These are phyloP conservation scores for Diaporthe sp. DNA, from an alignment of 2,329 filamentous ascomycete species.

Conservation along the genomic window DNA sequence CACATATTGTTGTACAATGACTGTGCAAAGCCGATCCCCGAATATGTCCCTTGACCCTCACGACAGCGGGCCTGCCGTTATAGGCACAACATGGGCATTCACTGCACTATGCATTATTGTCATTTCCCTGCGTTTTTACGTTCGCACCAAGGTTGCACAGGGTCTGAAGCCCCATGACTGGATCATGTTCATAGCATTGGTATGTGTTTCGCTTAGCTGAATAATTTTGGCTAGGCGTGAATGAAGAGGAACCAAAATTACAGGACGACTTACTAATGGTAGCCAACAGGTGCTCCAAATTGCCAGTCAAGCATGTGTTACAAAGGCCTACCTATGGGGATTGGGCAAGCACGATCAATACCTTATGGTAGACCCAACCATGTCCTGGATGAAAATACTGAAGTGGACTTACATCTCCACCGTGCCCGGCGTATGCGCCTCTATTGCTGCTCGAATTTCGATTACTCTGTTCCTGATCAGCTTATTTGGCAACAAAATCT, in stretches of 20 bases:
- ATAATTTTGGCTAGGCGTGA: background rate
- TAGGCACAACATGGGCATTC: background rate
- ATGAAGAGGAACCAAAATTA: background rate
- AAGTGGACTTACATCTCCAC: background rate
- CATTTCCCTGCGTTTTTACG: background rate
- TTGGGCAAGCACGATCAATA: constrained; percentile 39
- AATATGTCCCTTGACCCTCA: background rate
- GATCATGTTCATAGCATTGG: background rate
- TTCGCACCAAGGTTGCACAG: background rate
- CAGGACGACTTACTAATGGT: background rate
- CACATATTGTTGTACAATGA: background rate
- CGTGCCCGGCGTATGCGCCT: background rate
- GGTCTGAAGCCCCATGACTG: background rate
- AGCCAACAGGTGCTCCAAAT: background rate
- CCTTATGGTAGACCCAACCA: constrained; percentile 21
- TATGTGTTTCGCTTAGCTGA: background rate
- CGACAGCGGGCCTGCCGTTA: background rate
- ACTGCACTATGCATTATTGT: background rate
- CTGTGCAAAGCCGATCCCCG: too few relatives aligned
- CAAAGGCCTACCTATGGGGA: constrained; percentile 10
- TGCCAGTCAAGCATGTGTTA: background rate
- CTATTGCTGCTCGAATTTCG: background rate
- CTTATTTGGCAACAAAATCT: constrained; percentile 1
- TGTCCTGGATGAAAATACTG: constrained; percentile 10
- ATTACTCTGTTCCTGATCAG: background rate